Conservation (phyloP, 2,329 filamentous ascomycete genomes). For the Fusarium sp. region DNA sequence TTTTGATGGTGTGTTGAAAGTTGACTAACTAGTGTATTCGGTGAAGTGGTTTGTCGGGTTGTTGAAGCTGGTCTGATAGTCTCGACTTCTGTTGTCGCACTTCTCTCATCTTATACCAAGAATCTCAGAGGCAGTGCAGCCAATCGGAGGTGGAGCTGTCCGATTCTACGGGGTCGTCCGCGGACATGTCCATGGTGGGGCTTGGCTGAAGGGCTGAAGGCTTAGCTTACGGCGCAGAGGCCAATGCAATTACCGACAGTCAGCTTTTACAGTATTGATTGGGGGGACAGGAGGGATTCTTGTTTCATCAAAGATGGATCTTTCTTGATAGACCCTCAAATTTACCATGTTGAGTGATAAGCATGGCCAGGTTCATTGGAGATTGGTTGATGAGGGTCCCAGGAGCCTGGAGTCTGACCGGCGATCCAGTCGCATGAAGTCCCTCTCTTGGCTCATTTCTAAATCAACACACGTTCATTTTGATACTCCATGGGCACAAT, state of each 20-base stretch:
- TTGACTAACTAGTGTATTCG: too few species aligned
- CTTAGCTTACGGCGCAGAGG: not conserved
- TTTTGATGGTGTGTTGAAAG: not conserved
- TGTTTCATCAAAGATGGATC: not conserved
- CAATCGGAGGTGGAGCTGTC: not conserved
- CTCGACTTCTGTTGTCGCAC: not conserved
- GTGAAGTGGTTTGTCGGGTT: fast-evolving
- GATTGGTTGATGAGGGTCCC: not conserved
- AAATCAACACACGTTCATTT: too few species aligned
- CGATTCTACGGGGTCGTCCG: slow-evolving; percentile 13
- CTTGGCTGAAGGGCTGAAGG: not conserved
- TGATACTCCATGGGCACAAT: too few species aligned
- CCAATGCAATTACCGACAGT: not conserved
- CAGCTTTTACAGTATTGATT: not conserved
- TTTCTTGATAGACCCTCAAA: too few species aligned
- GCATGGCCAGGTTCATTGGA: not conserved
- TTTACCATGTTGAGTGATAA: not conserved
- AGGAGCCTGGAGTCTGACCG: not conserved
- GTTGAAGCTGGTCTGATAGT: not conserved
- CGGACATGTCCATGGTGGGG: slow-evolving; percentile 32
- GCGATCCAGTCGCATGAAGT: not conserved
- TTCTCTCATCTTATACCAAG: slow-evolving; percentile 11
- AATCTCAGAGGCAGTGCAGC: not conserved
- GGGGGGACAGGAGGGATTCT: not conserved
- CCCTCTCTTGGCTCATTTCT: not conserved